Base-by-base conservation (phyloP, 2,329 filamentous ascomycete genomes). In the Pseudogymnoascus sp. region DNA sequence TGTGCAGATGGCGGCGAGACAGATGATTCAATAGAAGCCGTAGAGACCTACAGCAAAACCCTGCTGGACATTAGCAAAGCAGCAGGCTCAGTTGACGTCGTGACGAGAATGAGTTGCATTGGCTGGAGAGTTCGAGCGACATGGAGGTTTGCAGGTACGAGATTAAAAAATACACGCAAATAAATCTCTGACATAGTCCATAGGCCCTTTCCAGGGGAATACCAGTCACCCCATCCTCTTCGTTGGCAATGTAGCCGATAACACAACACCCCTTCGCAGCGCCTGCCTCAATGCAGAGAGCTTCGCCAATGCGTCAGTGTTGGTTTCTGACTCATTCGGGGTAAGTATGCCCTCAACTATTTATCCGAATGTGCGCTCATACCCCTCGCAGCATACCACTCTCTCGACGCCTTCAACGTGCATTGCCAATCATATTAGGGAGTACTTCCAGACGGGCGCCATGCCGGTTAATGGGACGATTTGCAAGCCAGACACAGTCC, bases 281-380 rank as follows among this genome's bases (percentile, higher is more conserved):
- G 73, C 74, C 0, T 63, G 63, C 1, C 68, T 68, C 18, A 75
- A 75, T 50, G 68, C 73, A 1, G 62, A 65, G 3, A 68, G 75
- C 0, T 83, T 82, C 60, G 74, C 74, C 0, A 76, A 74, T 12
- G 81, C 79, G 0, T 74, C 76, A 0, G 71, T 83, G 5, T 69
- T 83, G 25, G 73, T 77, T 11, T 79, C 82, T 67, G 78, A 82
- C 50, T 77, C 78, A 0, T 82, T 79, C 42, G 81, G 81, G 4
- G 80, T 80, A 73, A 72, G 78, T 71, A 8, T 4, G 7, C 14
- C 14, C 8, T 14, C 44, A 14, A 42, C 12, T 14, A 37, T 31
- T 14, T 11, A n/a, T 18, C 16, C 8, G 6, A 11, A 28, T 5
- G 12, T 25, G 21, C 8, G 25, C 28, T 50, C 23, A 66, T 31